Evolutionary conservation across 805 yeast genomes (phyloP).

Genomic region (Ogataea allantospora): DNA sequence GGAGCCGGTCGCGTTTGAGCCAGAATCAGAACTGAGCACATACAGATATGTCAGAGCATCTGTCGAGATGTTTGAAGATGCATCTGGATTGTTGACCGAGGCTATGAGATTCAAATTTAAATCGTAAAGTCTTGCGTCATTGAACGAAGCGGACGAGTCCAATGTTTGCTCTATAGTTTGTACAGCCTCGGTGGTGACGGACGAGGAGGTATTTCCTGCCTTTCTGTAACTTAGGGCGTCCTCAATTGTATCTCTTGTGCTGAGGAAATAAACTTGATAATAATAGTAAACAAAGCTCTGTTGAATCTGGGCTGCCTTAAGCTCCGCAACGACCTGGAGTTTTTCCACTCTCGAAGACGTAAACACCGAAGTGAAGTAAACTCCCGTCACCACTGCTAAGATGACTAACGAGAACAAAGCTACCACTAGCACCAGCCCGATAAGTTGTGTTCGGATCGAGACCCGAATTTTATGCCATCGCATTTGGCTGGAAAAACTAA

Average conservation of each 20-base stretch:
- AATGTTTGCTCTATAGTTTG: conserved; percentile 59
- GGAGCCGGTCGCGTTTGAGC: conserved; percentile 40
- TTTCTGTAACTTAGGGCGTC: conserved; percentile 57
- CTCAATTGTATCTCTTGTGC: conserved; percentile 60
- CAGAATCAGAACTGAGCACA: conserved; percentile 20
- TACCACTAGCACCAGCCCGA: conserved; percentile 64
- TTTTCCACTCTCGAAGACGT: conserved; percentile 65
- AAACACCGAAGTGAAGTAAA: conserved; percentile 66
- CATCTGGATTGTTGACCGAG: conserved; percentile 37
- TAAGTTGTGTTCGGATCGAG: conserved; percentile 73
- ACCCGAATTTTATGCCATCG: conserved; percentile 40
- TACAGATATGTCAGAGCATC: conserved; percentile 44
- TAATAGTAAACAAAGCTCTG: conserved; percentile 63
- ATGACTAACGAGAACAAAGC: conserved; percentile 64
- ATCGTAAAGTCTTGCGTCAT: conserved; percentile 68
- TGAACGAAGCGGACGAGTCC: conserved; percentile 59
- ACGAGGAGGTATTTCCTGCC: conserved; percentile 66
- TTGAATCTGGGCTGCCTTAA: conserved; percentile 74
- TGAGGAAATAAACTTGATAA: conserved; percentile 66
- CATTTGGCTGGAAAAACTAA: conserved; percentile 11
- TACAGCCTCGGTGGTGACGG: conserved; percentile 46
- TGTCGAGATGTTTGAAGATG: conserved; percentile 30
- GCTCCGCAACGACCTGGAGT: conserved; percentile 71
- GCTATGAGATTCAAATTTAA: conserved; percentile 49
- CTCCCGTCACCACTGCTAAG: conserved; percentile 72